phyloP scores from a whole-genome alignment of 139 green algal species.

The Astrephomene gubernaculifera region DNA sequence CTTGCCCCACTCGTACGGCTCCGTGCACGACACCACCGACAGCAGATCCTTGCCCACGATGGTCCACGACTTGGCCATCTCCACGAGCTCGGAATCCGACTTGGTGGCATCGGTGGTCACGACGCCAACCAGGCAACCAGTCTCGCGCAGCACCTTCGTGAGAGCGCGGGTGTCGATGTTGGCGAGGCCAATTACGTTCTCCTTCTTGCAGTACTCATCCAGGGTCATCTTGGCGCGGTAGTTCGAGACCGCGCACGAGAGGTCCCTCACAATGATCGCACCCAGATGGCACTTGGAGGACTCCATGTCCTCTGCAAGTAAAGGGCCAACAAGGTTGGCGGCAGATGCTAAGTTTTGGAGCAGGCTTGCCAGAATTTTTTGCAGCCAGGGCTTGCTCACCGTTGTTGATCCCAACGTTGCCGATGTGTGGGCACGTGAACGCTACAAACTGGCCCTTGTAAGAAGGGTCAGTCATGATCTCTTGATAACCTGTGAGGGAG shows the following conservation, averaged over 20 bases:
- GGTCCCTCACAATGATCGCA: slow-evolving; percentile 90
- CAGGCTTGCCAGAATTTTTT: too few species aligned
- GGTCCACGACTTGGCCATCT: slow-evolving; percentile 87
- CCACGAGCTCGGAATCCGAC: slow-evolving; percentile 86
- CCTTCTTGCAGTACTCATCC: slow-evolving; percentile 78
- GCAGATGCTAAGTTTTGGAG: too few species aligned
- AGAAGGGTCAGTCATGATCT: slow-evolving; percentile 98
- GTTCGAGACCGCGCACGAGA: slow-evolving; percentile 93
- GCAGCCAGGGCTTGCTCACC: too few species aligned
- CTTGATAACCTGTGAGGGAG: slow-evolving; percentile 93
- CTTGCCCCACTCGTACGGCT: slow-evolving; percentile 96
- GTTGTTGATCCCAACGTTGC: slow-evolving; percentile 97
- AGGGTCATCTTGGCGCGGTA: slow-evolving; percentile 93
- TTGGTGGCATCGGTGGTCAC: slow-evolving; percentile 74
- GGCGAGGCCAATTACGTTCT: slow-evolving; percentile 84
- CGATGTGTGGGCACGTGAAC: slow-evolving; percentile 98
- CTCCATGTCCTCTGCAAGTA: slow-evolving; percentile 88
- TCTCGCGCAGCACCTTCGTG: slow-evolving; percentile 91
- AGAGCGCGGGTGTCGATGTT: slow-evolving; percentile 96
- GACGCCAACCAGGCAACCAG: slow-evolving; percentile 90
- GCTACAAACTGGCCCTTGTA: slow-evolving; percentile 98
- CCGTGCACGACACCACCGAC: slow-evolving; percentile 79
- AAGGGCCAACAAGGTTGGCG: too few species aligned
- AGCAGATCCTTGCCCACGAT: slow-evolving; percentile 93
- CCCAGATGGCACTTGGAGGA: slow-evolving; percentile 84